Evolutionary conservation across 208 protist genomes (phyloP), one percentile per base, ranked within the genome.

Genomic region (Crithidia sp.): DNA sequence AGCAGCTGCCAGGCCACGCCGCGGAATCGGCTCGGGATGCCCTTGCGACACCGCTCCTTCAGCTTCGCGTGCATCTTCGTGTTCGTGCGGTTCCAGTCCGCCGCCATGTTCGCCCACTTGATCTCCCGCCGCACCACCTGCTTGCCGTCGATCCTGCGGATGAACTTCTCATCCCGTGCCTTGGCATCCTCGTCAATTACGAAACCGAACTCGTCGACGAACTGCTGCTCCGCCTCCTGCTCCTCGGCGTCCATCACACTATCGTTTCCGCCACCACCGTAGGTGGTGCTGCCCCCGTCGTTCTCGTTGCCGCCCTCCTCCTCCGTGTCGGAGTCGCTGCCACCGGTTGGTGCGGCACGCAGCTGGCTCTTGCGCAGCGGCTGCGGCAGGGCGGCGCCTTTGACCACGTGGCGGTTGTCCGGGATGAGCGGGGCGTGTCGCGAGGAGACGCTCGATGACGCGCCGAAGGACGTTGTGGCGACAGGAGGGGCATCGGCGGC

Each of bases 151-250:
- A 94, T 90, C 56, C 77, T 77, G 12, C 83, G 81, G 19, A 93
- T 81, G 69, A 84, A 94, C 60, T 84, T 75, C 40, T 89, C 80
- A 37, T 96, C 88, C 66, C 59, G 71, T 17, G 81, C 74, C 66
- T 88, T 84, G 14, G 74, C 70, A 19, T 90, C 82, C 61, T 92
- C 85, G 81, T 94, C 85, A 36, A 97, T 77, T 2, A 94, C 77
- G 57, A 97, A 97, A 47, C 93, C 93, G 70, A 97, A 97, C 84
- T 97, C 90, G 77, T 97, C 90, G 2, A 97, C 83, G 57, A 97
- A 92, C 66, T 77, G 71, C 63, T 85, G 80, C 66, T 95, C 88
- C 14, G 91, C 84, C 17, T 82, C 86, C 56, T 82, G 68, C 45
- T 86, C 82, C 40, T 84, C 77, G 13, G 47, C 54, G 4, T 79